Conservation (phyloP, 805 yeast genomes). For the Komagataella populi region DNA sequence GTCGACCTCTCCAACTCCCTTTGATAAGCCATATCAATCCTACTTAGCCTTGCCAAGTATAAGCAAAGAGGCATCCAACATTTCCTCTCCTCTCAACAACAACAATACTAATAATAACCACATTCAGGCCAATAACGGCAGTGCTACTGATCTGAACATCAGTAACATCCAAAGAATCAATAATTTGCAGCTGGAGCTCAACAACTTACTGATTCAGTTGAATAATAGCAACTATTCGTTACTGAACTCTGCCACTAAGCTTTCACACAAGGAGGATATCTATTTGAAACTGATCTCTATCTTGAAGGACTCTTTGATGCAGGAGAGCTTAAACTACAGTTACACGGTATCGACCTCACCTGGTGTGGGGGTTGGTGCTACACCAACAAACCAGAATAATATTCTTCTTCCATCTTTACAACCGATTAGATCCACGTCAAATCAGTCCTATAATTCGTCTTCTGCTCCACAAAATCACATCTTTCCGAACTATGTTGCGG, state of each 20-base stretch:
- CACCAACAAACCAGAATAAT: background rate
- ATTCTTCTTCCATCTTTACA: slow-evolving; percentile 10
- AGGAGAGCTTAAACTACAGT: background rate
- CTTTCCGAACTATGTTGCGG: background rate
- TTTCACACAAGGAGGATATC: slow-evolving; percentile 11
- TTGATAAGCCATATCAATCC: background rate
- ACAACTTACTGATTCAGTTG: slow-evolving; percentile 14
- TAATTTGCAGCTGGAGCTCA: slow-evolving; percentile 13
- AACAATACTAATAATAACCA: background rate
- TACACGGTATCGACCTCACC: background rate
- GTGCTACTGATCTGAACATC: background rate
- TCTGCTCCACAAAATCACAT: background rate
- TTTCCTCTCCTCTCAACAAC: background rate
- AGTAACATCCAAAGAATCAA: slow-evolving; percentile 1
- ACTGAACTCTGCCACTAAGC: slow-evolving; percentile 6
- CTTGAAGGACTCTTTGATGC: slow-evolving; percentile 10
- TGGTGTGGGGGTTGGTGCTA: background rate
- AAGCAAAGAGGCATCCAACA: background rate
- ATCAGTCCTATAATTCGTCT: background rate
- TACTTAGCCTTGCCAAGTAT: background rate
- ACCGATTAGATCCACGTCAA: slow-evolving; percentile 7
- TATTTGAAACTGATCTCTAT: slow-evolving; percentile 11
- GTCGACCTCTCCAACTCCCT: background rate
- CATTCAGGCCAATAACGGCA: too few relatives aligned
- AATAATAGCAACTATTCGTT: slow-evolving; percentile 8